Conservation (phyloP, 2,329 filamentous ascomycete species). For the Scolecobasidium constrictum region DNA sequence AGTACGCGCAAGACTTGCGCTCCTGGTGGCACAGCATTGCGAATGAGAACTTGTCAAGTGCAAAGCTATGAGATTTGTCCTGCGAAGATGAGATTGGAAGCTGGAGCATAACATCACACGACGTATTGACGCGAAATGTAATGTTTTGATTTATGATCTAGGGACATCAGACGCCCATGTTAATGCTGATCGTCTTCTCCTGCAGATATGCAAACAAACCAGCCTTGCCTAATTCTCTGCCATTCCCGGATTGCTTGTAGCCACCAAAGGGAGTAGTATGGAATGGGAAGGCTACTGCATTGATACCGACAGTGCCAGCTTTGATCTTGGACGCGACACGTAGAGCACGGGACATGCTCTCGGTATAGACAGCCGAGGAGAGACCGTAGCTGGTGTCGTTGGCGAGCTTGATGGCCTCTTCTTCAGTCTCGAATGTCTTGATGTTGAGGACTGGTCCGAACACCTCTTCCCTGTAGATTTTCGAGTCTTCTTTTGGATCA, state of each 20-base stretch:
- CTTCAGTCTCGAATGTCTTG: constrained; percentile 22
- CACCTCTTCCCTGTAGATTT: constrained; percentile 22
- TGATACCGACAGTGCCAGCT: constrained; percentile 22
- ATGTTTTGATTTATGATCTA: too few relatives aligned
- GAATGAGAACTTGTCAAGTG: constrained; percentile 14
- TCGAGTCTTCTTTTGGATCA: constrained; percentile 18
- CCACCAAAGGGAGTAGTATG: constrained; percentile 20
- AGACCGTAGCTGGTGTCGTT: constrained; percentile 22
- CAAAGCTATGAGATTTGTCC: too few relatives aligned
- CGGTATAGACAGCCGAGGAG: constrained; percentile 15
- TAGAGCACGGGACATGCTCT: constrained; percentile 17
- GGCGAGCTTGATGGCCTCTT: constrained; percentile 20
- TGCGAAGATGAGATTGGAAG: too few relatives aligned
- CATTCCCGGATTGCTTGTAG: constrained; percentile 21
- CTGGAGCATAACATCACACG: too few relatives aligned
- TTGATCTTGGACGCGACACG: constrained; percentile 20
- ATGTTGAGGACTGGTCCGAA: constrained; percentile 21
- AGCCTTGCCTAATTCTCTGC: constrained; percentile 19
- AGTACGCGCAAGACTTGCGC: constrained; percentile 27
- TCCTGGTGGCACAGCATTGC: constrained; percentile 24
- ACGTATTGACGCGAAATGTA: too few relatives aligned
- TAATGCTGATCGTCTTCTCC: neutral
- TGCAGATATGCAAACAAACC: constrained; percentile 7
- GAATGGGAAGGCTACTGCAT: constrained; percentile 15
- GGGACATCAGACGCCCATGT: constrained; percentile 1